These are phyloP conservation scores for Boletus sp. DNA, from an alignment of 1,284 basidiomycete genomes.

Conservation along the genomic window DNA sequence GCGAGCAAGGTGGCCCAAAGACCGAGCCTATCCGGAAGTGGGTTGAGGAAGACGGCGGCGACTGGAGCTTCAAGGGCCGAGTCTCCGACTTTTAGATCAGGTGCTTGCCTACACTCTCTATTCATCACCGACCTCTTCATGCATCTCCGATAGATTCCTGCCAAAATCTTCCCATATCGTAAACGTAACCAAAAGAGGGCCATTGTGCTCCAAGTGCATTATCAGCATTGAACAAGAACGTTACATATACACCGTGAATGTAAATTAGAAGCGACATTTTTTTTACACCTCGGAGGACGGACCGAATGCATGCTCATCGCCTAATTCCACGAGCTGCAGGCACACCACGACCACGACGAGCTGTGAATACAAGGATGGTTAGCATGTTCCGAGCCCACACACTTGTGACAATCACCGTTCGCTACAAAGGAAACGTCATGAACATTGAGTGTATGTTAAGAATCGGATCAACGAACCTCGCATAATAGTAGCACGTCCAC, in stretches of 20 bases:
- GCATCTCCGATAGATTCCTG: not conserved
- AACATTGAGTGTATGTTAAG: conserved; percentile 3
- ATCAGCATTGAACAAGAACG: conserved; percentile 6
- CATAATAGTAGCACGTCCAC: conserved; percentile 97
- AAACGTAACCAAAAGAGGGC: not conserved
- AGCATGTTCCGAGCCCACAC: conserved; percentile 9
- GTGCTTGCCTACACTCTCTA: not conserved
- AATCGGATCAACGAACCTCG: conserved; percentile 56
- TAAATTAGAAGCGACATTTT: conserved; percentile 11
- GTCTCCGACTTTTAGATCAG: conserved; percentile 73
- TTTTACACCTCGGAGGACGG: conserved; percentile 2
- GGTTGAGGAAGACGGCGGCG: conserved; percentile 54
- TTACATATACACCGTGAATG: conserved; percentile 16
- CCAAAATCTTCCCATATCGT: no score
- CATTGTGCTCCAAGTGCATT: conserved; percentile 5
- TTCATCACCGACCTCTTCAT: not conserved
- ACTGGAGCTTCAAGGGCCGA: conserved; percentile 82
- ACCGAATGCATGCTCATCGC: conserved; percentile 46
- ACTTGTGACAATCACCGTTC: conserved; percentile 49
- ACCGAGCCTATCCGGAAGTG: conserved; percentile 67
- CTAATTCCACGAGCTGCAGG: conserved; percentile 73
- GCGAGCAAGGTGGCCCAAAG: conserved; percentile 76
- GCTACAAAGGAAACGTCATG: conserved; percentile 40
- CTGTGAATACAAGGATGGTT: conserved; percentile 38
- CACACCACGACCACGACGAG: conserved; percentile 81